A percentile compares a stretch with the other conserved stretches of the same genome.
Conservation (phyloP, 805 yeast genomes). For the Ogataea paradorogensis region DNA sequence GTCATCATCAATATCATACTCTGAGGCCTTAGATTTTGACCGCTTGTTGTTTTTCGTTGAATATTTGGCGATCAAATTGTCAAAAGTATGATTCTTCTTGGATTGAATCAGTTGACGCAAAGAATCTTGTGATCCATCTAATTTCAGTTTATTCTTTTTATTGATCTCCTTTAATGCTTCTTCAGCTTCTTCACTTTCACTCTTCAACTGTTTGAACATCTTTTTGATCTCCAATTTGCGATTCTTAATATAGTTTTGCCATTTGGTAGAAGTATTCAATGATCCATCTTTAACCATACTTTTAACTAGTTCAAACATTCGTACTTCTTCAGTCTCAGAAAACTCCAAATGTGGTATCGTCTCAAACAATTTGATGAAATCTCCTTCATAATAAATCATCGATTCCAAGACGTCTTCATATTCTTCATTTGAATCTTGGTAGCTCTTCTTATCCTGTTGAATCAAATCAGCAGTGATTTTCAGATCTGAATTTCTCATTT, state of each 20-base stretch:
- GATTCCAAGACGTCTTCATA: constrained; percentile 57
- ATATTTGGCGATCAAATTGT: constrained; percentile 50
- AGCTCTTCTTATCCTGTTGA: constrained; percentile 61
- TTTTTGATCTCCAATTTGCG: constrained; percentile 47
- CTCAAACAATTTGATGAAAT: constrained; percentile 67
- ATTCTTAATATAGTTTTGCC: constrained; percentile 47
- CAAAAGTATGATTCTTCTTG: constrained; percentile 44
- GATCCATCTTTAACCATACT: constrained; percentile 39
- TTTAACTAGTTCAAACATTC: constrained; percentile 54
- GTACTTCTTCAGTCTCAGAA: constrained; percentile 52
- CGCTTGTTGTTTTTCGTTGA: constrained; percentile 20
- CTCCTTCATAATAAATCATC: constrained; percentile 55
- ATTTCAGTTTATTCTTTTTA: constrained; percentile 31
- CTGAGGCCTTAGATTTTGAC: constrained; percentile 4
- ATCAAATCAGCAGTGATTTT: constrained; percentile 63
- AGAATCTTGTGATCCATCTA: constrained; percentile 37
- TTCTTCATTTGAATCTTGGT: constrained; percentile 63
- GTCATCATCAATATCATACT: constrained; percentile 44
- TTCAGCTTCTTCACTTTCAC: constrained; percentile 65
- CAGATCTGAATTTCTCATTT: constrained; percentile 35
- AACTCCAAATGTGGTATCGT: constrained; percentile 74
- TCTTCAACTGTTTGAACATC: constrained; percentile 49
- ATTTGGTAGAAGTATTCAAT: constrained; percentile 27
- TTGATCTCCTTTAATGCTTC: constrained; percentile 40
- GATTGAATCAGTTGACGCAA: constrained; percentile 48